phyloP scores from a whole-genome alignment of 768 basidiomycete genomes.

The Botryobasidium botryosum region DNA sequence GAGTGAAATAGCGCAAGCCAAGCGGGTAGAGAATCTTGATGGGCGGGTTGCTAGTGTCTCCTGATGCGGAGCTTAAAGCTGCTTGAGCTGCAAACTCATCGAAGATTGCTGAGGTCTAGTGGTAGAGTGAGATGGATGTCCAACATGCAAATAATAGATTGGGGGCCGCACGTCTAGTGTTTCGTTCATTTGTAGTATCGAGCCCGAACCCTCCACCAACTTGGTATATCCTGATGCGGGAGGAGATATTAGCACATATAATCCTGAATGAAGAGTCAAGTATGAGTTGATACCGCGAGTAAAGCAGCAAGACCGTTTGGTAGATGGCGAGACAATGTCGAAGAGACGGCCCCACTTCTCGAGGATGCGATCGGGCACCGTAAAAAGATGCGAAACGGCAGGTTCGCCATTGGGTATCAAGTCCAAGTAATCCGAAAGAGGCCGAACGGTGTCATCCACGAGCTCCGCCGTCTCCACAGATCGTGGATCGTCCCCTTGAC shows the following conservation, averaged over 20 bases:
- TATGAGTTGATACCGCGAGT: constrained; percentile 42
- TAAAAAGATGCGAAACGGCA: constrained; percentile 12
- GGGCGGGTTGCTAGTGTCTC: constrained; percentile 20
- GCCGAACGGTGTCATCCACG: neutral
- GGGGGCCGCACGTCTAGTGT: constrained; percentile 33
- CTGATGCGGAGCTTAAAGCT: neutral
- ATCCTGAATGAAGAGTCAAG: too few species aligned
- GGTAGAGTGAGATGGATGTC: too few species aligned
- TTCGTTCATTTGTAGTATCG: constrained; percentile 57
- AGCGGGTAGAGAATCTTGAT: constrained; percentile 41
- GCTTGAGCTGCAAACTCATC: constrained; percentile 30
- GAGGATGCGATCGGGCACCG: constrained; percentile 44
- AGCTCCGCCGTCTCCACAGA: neutral
- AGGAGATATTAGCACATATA: too few species aligned
- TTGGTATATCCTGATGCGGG: constrained; percentile 57
- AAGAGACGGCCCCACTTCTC: constrained; percentile 64
- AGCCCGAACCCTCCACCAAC: constrained; percentile 61
- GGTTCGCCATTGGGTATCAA: too few species aligned
- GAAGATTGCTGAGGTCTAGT: constrained; percentile 44
- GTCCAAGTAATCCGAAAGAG: constrained; percentile 9
- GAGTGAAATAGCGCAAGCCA: constrained; percentile 58
- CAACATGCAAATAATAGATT: neutral
- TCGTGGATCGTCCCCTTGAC: neutral
- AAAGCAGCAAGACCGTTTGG: constrained; percentile 56
- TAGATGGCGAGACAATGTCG: constrained; percentile 55